A percentile compares a stretch with the other conserved stretches of the same genome.
Conservation (phyloP, 768 basidiomycete genomes). For the Tubosaeta brunneosetosa region DNA sequence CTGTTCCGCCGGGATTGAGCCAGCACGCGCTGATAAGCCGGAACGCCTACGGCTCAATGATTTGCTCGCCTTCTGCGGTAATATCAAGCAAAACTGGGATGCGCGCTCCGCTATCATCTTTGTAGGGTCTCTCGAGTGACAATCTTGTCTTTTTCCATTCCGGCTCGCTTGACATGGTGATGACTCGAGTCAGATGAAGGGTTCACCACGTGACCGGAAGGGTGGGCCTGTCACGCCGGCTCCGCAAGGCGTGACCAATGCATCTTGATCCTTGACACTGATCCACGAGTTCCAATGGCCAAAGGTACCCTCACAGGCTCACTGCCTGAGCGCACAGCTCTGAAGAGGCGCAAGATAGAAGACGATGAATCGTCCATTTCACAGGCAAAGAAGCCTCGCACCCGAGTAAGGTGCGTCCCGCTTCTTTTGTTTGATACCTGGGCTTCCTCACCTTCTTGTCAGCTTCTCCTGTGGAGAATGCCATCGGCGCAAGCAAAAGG, state of each 20-base stretch:
- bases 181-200: neutral
- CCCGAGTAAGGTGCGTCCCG: slow-evolving; percentile 63
- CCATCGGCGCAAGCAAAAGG: slow-evolving; percentile 86
- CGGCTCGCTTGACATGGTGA: slow-evolving; percentile 30
- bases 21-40: slow-evolving; percentile 2
- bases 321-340: slow-evolving; percentile 29
- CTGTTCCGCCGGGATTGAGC: slow-evolving; percentile 31
- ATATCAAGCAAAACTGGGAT: slow-evolving; percentile 68
- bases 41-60: slow-evolving; percentile 64
- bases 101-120: slow-evolving; percentile 63
- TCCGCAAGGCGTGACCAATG: slow-evolving; percentile 3
- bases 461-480: slow-evolving; percentile 88
- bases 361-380: slow-evolving; percentile 46
- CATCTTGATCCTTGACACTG: slow-evolving; percentile 24
- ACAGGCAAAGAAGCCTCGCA: slow-evolving; percentile 60
- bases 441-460: slow-evolving; percentile 7
- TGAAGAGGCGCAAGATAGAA: slow-evolving; percentile 62
- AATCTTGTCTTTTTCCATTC: slow-evolving; percentile 59
- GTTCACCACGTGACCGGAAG: slow-evolving; percentile 24
- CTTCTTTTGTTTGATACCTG: neutral
- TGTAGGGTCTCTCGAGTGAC: slow-evolving; percentile 76
- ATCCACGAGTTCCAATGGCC: slow-evolving; percentile 33
- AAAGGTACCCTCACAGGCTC: slow-evolving; percentile 20
- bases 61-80: slow-evolving; percentile 58
- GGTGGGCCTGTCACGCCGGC: neutral